Evolutionary conservation across 192 early-diverging fungal genomes (phyloP).

Genomic region (Coemansia sp.): DNA sequence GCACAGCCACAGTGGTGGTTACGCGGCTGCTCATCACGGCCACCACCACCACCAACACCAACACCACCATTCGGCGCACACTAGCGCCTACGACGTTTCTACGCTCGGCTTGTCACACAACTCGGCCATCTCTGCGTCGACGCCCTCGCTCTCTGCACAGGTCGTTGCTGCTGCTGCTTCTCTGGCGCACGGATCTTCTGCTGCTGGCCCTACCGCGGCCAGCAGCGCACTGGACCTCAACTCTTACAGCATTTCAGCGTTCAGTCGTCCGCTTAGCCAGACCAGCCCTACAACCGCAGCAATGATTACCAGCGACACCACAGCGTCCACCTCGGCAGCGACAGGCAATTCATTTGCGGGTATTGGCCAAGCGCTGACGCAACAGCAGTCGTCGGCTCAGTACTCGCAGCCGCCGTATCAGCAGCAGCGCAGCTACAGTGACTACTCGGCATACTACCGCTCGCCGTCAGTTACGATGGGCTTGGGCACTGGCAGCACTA

Average conservation of each 20-base stretch:
- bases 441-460: constrained; percentile 53
- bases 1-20: not conserved
- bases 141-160: not conserved
- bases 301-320: constrained; percentile 21
- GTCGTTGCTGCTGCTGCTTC: constrained; percentile 20
- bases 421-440: constrained; percentile 42
- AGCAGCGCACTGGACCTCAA: constrained; percentile 32
- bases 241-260: constrained; percentile 53
- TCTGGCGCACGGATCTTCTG: not conserved
- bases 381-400: constrained; percentile 20
- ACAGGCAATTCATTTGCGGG: constrained; percentile 16
- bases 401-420: constrained; percentile 21
- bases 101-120: not conserved
- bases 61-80: not conserved
- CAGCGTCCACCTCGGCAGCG: not conserved
- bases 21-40: constrained; percentile 1
- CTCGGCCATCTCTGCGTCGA: not conserved
- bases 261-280: constrained; percentile 47
- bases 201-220: not conserved
- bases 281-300: constrained; percentile 27
- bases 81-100: not conserved
- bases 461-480: constrained; percentile 43
- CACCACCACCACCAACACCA: not conserved
- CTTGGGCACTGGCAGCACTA: constrained; percentile 17
- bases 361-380: constrained; percentile 11